phyloP scores from a whole-genome alignment of 2,329 filamentous ascomycete species.

The Clonostachys rhizophaga region DNA sequence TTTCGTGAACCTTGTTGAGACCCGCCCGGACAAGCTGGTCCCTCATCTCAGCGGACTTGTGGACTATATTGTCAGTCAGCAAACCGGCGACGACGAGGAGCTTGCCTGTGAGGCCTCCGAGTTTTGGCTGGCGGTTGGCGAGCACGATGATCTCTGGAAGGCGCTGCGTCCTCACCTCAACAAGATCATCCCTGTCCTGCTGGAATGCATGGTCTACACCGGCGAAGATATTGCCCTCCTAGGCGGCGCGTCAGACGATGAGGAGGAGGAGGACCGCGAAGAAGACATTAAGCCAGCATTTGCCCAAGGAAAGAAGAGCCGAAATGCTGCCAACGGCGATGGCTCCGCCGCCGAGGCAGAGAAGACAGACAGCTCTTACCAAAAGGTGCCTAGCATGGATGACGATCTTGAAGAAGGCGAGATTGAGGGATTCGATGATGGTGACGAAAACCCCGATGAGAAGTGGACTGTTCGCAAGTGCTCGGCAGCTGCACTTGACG shows the following conservation, averaged over 20 bases:
- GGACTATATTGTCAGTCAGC: constrained; percentile 88
- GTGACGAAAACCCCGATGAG: constrained; percentile 81
- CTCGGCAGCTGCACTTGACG: constrained; percentile 90
- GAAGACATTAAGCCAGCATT: constrained; percentile 93
- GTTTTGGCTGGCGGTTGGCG: constrained; percentile 93
- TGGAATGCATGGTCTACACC: constrained; percentile 94
- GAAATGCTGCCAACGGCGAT: constrained; percentile 47
- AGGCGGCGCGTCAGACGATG: constrained; percentile 81
- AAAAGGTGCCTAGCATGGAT: constrained; percentile 55
- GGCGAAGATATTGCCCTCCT: constrained; percentile 87
- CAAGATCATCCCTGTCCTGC: constrained; percentile 83
- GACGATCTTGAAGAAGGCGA: constrained; percentile 86
- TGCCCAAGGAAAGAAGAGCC: constrained; percentile 70
- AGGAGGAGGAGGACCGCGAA: constrained; percentile 82
- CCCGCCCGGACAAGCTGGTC: constrained; percentile 82
- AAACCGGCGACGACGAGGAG: constrained; percentile 82
- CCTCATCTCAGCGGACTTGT: constrained; percentile 86
- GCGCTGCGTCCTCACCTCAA: constrained; percentile 72
- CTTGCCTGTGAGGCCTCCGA: constrained; percentile 92
- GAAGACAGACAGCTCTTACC: constrained; percentile 49
- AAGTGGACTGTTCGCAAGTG: constrained; percentile 96
- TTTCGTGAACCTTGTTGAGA: constrained; percentile 88
- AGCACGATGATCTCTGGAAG: constrained; percentile 76
- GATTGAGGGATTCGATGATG: constrained; percentile 67
- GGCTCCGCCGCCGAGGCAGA: constrained; percentile 42